Evolutionary conservation across 2,329 filamentous ascomycete species (phyloP).

Genomic region (Penicillium freii): DNA sequence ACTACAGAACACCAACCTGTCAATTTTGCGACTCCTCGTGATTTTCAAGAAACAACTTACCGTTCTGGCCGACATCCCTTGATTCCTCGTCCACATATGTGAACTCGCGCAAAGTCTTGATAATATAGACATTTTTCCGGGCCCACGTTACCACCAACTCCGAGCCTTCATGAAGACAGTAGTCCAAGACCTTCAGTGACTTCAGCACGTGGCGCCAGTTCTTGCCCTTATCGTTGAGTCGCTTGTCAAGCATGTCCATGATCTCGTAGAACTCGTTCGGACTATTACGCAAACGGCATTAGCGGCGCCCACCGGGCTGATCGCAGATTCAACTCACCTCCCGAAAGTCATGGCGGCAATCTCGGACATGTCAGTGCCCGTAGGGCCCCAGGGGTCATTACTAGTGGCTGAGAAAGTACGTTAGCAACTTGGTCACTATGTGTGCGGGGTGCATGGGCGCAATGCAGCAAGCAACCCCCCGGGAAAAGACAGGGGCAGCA

Average conservation of each 20-base stretch:
- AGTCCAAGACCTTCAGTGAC: slow-evolving; percentile 95
- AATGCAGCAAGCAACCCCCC: slow-evolving; percentile 4
- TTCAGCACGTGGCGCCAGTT: slow-evolving; percentile 99
- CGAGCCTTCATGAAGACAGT: slow-evolving; percentile 94
- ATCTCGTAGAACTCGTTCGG: slow-evolving; percentile 98
- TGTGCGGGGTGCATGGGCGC: neutral
- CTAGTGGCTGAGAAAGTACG: slow-evolving; percentile 72
- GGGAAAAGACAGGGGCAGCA: slow-evolving; percentile 4
- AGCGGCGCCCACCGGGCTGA: slow-evolving; percentile 1
- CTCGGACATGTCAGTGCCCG: slow-evolving; percentile 97
- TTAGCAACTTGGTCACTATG: slow-evolving; percentile 14
- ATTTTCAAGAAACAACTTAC: slow-evolving; percentile 52
- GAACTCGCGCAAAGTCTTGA: slow-evolving; percentile 97
- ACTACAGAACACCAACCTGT: slow-evolving; percentile 54
- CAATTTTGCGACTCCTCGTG: neutral
- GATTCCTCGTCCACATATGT: slow-evolving; percentile 95
- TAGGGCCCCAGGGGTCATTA: slow-evolving; percentile 98
- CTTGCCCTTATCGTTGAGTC: slow-evolving; percentile 98
- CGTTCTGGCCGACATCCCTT: slow-evolving; percentile 92
- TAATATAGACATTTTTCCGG: slow-evolving; percentile 96
- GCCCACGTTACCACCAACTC: slow-evolving; percentile 97
- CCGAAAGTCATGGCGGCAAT: slow-evolving; percentile 98
- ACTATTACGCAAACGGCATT: slow-evolving; percentile 48
- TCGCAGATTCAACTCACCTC: slow-evolving; percentile 62
- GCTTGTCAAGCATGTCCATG: slow-evolving; percentile 99